Evolutionary conservation across 1,284 basidiomycete species (phyloP).

Genomic region (Xerocomus amazonicus): DNA sequence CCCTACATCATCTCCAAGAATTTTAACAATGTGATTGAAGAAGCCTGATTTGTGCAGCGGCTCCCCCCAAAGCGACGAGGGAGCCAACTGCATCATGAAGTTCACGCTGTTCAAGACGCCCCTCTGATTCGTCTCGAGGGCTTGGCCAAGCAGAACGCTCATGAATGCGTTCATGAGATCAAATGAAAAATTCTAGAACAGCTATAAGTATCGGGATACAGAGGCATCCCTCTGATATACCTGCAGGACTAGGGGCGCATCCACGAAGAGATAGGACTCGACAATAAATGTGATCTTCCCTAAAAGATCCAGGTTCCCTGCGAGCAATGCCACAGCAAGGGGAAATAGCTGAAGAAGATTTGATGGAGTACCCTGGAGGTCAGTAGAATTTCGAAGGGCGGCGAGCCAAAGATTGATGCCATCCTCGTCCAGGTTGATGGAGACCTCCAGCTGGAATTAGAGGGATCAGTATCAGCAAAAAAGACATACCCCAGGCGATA

Average conservation of each 20-base stretch:
- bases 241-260: conserved; percentile 64
- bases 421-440: conserved; percentile 76
- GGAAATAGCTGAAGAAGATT: conserved; percentile 71
- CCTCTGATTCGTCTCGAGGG: conserved; percentile 52
- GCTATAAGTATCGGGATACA: conserved; percentile 4
- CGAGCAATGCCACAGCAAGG: conserved; percentile 55
- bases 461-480: background rate
- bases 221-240: conserved; percentile 37
- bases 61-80: conserved; percentile 63
- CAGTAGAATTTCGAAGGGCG: conserved; percentile 65
- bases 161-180: conserved; percentile 56
- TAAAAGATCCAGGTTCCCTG: conserved; percentile 72
- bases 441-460: conserved; percentile 44
- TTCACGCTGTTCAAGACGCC: conserved; percentile 53
- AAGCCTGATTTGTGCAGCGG: conserved; percentile 67
- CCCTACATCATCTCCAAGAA: conserved; percentile 58
- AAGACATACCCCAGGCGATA: conserved; percentile 56
- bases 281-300: conserved; percentile 64
- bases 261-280: conserved; percentile 81
- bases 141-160: conserved; percentile 46
- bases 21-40: conserved; percentile 56
- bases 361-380: conserved; percentile 46
- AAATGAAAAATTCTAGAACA: conserved; percentile 43
- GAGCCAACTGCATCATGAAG: conserved; percentile 59
- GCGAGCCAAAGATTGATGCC: conserved; percentile 74